These are phyloP conservation scores for Colletotrichum kahawae DNA, from an alignment of 2,329 filamentous ascomycete genomes.

Conservation along the genomic window DNA sequence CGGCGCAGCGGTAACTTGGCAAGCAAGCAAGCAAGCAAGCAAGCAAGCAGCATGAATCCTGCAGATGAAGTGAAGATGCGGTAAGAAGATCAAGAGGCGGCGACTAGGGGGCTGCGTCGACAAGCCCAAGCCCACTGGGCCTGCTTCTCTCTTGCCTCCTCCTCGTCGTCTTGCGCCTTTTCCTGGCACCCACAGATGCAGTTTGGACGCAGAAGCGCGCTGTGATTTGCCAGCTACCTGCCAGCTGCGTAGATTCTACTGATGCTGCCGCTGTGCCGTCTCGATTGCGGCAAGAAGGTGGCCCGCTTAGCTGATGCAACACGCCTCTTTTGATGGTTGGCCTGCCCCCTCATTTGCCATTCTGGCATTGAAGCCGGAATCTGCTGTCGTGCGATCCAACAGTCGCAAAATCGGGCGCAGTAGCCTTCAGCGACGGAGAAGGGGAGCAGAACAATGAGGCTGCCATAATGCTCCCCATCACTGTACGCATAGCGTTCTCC, in stretches of 20 bases:
- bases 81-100: constrained; percentile 18
- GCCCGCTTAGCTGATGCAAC: not conserved
- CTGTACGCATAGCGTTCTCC: not conserved
- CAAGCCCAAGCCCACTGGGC: not conserved
- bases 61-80: constrained; percentile 19
- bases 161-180: not conserved
- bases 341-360: not conserved
- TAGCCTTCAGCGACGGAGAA: not conserved
- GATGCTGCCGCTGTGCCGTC: not conserved
- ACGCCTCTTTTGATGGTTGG: not conserved
- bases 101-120: not conserved
- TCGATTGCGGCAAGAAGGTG: not conserved
- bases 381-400: not conserved
- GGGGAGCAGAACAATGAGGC: not conserved
- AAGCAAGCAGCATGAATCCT: constrained; percentile 12
- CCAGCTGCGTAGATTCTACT: not conserved
- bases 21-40: constrained; percentile 1
- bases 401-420: not conserved
- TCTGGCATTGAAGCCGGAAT: not conserved
- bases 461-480: not conserved
- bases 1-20: not conserved
- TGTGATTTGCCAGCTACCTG: not conserved
- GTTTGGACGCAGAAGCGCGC: not conserved
- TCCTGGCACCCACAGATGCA: not conserved
- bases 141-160: not conserved